These are phyloP conservation scores for Penicillium tannophilum DNA, from an alignment of 495 filamentous ascomycete species.

Conservation along the genomic window DNA sequence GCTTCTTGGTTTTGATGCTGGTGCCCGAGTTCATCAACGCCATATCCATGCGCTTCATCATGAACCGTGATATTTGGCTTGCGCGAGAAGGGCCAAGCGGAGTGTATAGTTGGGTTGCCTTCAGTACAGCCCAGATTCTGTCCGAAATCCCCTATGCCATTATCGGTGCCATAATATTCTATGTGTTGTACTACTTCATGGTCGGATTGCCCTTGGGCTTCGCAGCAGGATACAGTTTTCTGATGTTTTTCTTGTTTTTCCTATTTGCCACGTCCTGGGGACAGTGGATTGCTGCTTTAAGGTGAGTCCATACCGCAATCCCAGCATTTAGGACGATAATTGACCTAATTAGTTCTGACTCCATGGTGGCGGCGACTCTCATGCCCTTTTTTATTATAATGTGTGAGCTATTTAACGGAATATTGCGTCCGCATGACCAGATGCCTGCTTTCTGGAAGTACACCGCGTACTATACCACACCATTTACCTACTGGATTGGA, in stretches of 20 bases:
- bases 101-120: constrained; percentile 72
- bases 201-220: constrained; percentile 60
- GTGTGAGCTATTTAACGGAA: constrained; percentile 70
- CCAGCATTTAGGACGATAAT: neutral
- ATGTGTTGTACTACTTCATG: constrained; percentile 73
- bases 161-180: constrained; percentile 70
- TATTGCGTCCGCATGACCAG: constrained; percentile 73
- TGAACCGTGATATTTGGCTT: constrained; percentile 67
- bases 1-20: constrained; percentile 78
- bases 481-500: constrained; percentile 81
- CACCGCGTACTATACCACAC: constrained; percentile 79
- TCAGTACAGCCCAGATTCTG: constrained; percentile 68
- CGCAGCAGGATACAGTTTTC: constrained; percentile 76
- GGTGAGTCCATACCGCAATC: constrained; percentile 22
- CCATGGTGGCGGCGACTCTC: constrained; percentile 69
- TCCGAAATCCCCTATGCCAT: constrained; percentile 77
- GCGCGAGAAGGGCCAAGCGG: constrained; percentile 77
- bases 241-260: constrained; percentile 79
- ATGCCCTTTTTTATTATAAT: constrained; percentile 70
- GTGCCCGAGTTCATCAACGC: constrained; percentile 76
- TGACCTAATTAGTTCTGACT: constrained; percentile 50
- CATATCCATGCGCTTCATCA: constrained; percentile 75
- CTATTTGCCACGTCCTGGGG: constrained; percentile 74
- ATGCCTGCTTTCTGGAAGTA: constrained; percentile 81
- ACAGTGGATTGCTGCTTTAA: constrained; percentile 70